Percentiles rank a stretch among this genome's conserved stretches.
phyloP scores from a whole-genome alignment of 768 basidiomycete species.

The Hortiboletus campestris region DNA sequence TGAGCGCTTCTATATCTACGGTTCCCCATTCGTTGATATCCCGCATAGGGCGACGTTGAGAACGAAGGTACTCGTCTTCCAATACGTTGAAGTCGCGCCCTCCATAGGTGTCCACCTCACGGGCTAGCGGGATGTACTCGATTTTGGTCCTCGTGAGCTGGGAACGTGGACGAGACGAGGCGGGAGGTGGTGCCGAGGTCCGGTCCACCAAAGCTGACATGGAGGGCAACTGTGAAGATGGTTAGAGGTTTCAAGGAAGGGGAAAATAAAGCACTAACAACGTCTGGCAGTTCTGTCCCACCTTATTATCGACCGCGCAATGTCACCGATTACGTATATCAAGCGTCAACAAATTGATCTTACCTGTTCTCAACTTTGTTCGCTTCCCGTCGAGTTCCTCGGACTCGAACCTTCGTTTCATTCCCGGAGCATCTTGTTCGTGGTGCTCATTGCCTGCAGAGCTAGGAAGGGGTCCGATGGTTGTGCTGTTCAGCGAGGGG shows the following conservation, averaged over 20 bases:
- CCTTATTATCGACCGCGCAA: conserved; percentile 25
- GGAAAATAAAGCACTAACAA: conserved; percentile 37
- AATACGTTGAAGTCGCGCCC: conserved; percentile 75
- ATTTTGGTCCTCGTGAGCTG: conserved; percentile 74
- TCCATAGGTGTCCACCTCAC: conserved; percentile 72
- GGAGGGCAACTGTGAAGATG: conserved; percentile 15
- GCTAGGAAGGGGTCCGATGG: conserved; percentile 7
- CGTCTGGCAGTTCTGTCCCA: conserved; percentile 48
- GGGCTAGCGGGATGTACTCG: conserved; percentile 80
- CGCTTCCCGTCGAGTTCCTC: conserved; percentile 70
- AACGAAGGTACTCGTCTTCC: conserved; percentile 55
- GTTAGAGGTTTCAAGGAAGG: conserved; percentile 13
- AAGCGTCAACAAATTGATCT: conserved; percentile 31
- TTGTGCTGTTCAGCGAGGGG: conserved; percentile 11
- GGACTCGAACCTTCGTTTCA: conserved; percentile 70
- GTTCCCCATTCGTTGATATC: conserved; percentile 84
- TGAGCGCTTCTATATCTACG: conserved; percentile 88
- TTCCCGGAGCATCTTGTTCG: conserved; percentile 61
- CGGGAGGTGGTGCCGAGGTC: conserved; percentile 30
- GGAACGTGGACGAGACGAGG: conserved; percentile 39
- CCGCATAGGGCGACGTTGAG: conserved; percentile 57
- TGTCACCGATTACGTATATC: conserved; percentile 25
- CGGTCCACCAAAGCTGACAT: conserved; percentile 20
- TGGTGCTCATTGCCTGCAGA: conserved; percentile 29
- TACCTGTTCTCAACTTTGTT: conserved; percentile 70